Base-by-base conservation (phyloP, 2,329 filamentous ascomycete species). In the Claviceps pusilla region DNA sequence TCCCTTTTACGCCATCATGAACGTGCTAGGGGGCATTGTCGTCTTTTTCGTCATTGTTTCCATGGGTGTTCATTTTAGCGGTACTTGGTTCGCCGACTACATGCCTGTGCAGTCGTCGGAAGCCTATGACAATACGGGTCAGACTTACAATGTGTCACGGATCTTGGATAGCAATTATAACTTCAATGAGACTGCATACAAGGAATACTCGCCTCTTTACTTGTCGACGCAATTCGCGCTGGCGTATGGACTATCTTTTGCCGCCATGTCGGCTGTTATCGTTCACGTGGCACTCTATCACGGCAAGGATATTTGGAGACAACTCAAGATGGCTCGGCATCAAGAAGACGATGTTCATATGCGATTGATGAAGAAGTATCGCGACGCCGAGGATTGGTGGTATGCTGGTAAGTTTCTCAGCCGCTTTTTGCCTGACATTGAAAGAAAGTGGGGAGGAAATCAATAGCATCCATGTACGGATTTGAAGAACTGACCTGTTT, bases 121-220 rank as follows among this genome's bases (percentile, higher is more conserved):
- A 56, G 79, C 77, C 2, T 85, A 78, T 62, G 83, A 86, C 68
- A 86, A 85, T 62, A 82, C 73, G 0, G 82, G 80, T 29, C 63
- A 68, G 2, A 58, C 69, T 10, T 86, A 86, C 68, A 76, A 84
- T 57, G 79, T 82, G 4, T 71, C 71, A 3, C 73, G 72, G n/a
- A 82, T 86, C 50, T 71, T 86, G 19, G 76, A 76, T 54, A 59
- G 67, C 4, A 71, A 81, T 58, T 69, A 73, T 54, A 71, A 76
- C n/a, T 78, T 86, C 56, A 76, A 85, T 63, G 73, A 76, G 60
- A 73, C 72, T 3, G 77, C 77, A 14, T 86, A 86, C 65, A 70
- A 76, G 57, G 69, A 71, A 28, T 86, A 86, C 64, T 86, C 82
- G 24, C 83, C 83, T 1, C 72, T 85, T 4, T 86, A 78, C 61